These are phyloP conservation scores for Tilletia caries DNA, from an alignment of 1,284 basidiomycete species.

Conservation along the genomic window DNA sequence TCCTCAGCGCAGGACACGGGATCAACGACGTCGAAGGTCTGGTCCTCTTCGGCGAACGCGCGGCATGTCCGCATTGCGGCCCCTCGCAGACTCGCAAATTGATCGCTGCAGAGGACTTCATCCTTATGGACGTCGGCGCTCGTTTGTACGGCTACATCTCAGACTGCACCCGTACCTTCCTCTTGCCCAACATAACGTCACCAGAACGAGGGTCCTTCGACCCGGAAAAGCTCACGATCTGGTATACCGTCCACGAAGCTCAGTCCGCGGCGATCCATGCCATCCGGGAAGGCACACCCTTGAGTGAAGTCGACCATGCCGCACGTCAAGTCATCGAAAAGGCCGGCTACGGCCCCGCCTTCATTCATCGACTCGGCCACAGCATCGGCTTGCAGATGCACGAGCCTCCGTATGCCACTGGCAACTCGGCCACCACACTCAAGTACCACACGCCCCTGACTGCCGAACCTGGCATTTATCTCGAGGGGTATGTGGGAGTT, in stretches of 20 bases:
- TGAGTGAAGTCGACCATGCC: constrained; percentile 64
- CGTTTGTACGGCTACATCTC: constrained; percentile 60
- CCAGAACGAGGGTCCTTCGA: constrained; percentile 57
- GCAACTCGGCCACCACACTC: constrained; percentile 61
- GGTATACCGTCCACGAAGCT: constrained; percentile 67
- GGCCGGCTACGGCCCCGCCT: constrained; percentile 63
- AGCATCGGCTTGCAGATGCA: constrained; percentile 79
- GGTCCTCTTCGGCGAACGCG: constrained; percentile 72
- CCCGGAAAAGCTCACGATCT: constrained; percentile 56
- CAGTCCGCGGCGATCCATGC: constrained; percentile 64
- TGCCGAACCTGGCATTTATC: constrained; percentile 78
- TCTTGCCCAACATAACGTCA: constrained; percentile 62
- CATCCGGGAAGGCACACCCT: constrained; percentile 58
- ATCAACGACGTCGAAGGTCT: constrained; percentile 64
- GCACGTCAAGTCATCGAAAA: constrained; percentile 63
- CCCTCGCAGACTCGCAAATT: constrained; percentile 60
- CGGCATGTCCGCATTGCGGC: background rate
- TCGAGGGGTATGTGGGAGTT: constrained; percentile 71
- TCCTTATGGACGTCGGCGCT: constrained; percentile 74
- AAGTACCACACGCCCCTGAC: constrained; percentile 71
- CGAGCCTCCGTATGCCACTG: constrained; percentile 74
- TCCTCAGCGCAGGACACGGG: constrained; percentile 55
- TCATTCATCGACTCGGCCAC: constrained; percentile 77
- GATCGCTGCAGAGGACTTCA: constrained; percentile 64
- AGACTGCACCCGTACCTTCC: constrained; percentile 27